Evolutionary conservation across 2,329 filamentous ascomycete genomes (phyloP).

Genomic region (Beauveria medogensis): DNA sequence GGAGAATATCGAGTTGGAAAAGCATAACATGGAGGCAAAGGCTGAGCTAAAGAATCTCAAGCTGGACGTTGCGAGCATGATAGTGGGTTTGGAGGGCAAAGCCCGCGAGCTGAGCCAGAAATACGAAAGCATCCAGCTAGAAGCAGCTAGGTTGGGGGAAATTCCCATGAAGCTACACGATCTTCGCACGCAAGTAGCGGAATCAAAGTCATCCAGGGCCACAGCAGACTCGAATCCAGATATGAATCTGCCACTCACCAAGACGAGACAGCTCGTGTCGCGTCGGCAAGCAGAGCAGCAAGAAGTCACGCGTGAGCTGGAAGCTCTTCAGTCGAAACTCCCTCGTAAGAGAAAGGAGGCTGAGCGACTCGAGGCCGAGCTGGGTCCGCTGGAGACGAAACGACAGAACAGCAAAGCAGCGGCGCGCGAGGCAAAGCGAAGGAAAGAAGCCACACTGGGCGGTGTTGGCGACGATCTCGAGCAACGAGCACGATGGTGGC

Average conservation of each 20-base stretch:
- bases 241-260: slow-evolving; percentile 48
- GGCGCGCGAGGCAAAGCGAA: slow-evolving; percentile 61
- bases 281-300: slow-evolving; percentile 42
- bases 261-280: slow-evolving; percentile 46
- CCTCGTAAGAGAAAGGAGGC: slow-evolving; percentile 60
- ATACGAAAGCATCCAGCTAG: slow-evolving; percentile 42
- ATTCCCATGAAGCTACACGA: slow-evolving; percentile 42
- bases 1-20: slow-evolving; percentile 74
- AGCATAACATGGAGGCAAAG: slow-evolving; percentile 61
- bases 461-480: slow-evolving; percentile 67
- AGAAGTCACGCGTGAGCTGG: slow-evolving; percentile 55
- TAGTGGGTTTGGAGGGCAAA: slow-evolving; percentile 61
- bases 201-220: slow-evolving; percentile 35
- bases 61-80: slow-evolving; percentile 64
- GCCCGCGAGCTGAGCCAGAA: slow-evolving; percentile 49
- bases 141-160: slow-evolving; percentile 40
- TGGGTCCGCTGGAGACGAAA: slow-evolving; percentile 60
- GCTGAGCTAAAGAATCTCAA: slow-evolving; percentile 72
- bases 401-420: slow-evolving; percentile 56
- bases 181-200: slow-evolving; percentile 40
- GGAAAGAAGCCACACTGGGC: slow-evolving; percentile 57
- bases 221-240: slow-evolving; percentile 28
- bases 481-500: slow-evolving; percentile 67
- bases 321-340: slow-evolving; percentile 51
- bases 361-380: slow-evolving; percentile 58